Evolutionary conservation across 768 basidiomycete species (phyloP).

Genomic region (Asterophora parasitica): DNA sequence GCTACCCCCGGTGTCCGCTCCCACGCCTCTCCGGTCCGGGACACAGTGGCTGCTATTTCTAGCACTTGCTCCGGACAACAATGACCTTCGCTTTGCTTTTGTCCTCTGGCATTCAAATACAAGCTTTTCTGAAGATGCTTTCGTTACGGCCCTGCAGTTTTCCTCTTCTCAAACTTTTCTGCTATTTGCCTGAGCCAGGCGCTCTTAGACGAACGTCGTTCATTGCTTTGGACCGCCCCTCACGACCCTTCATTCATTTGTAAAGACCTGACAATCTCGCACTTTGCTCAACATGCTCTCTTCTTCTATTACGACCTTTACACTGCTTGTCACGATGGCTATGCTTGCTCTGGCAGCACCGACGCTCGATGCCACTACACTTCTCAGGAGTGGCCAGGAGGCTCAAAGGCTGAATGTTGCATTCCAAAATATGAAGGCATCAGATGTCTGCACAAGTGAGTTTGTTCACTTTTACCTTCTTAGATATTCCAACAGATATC

Average conservation of each 20-base stretch:
- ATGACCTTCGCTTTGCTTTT: constrained; percentile 13
- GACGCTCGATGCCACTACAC: constrained; percentile 35
- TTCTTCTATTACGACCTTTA: constrained; percentile 7
- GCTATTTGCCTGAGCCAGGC: constrained; percentile 27
- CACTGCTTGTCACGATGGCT: constrained; percentile 21
- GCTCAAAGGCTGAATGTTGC: constrained; percentile 49
- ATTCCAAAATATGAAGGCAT: constrained; percentile 34
- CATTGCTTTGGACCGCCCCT: neutral
- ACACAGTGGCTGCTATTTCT: constrained; percentile 4
- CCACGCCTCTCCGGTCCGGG: constrained; percentile 19
- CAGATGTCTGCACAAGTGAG: constrained; percentile 44
- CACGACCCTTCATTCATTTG: constrained; percentile 15
- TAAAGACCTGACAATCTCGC: constrained; percentile 8
- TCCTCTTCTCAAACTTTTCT: constrained; percentile 11
- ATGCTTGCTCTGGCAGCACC: constrained; percentile 24
- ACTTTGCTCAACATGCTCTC: constrained; percentile 11
- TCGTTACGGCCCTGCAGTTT: constrained; percentile 3
- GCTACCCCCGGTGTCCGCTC: constrained; percentile 23
- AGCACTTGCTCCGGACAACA: constrained; percentile 6
- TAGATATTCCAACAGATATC: neutral
- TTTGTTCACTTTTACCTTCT: neutral
- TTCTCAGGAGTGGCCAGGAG: constrained; percentile 42
- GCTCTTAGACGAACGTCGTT: constrained; percentile 20
- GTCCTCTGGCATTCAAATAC: constrained; percentile 6
- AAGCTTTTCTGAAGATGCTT: constrained; percentile 3